phyloP scores from a whole-genome alignment of 2,329 filamentous ascomycete species.

The Monosporascus sp. region DNA sequence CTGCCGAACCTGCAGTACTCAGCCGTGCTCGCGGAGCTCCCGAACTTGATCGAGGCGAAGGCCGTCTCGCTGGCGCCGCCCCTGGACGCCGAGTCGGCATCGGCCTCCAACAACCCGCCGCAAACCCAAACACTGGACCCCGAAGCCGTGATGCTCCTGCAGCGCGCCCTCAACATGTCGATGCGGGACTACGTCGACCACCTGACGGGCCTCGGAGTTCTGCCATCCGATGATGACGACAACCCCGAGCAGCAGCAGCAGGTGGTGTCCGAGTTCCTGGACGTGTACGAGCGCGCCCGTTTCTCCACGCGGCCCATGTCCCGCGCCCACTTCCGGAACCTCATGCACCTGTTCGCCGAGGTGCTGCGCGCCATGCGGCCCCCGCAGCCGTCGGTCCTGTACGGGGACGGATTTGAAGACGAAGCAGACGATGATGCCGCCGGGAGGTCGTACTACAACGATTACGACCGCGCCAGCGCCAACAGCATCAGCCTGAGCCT shows the following conservation, averaged over 20 bases:
- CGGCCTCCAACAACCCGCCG: not conserved
- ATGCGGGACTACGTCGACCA: conserved; percentile 74
- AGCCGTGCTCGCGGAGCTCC: conserved; percentile 75
- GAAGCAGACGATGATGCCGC: not conserved
- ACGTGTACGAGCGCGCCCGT: conserved; percentile 75
- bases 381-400: conserved; percentile 49
- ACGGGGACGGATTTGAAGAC: conserved; percentile 15
- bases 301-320: conserved; percentile 69
- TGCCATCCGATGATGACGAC: conserved; percentile 29
- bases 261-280: conserved; percentile 58
- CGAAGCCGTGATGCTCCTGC: conserved; percentile 64
- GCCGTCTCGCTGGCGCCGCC: conserved; percentile 72
- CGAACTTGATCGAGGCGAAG: conserved; percentile 86
- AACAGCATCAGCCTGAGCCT: conserved; percentile 1
- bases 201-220: conserved; percentile 61
- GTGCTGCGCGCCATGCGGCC: conserved; percentile 71
- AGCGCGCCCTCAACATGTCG: conserved; percentile 64
- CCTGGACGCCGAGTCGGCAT: conserved; percentile 50
- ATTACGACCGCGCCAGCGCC: not conserved
- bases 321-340: conserved; percentile 63
- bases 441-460: not conserved
- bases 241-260: not conserved
- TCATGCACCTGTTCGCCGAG: conserved; percentile 83
- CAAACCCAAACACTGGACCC: conserved; percentile 47
- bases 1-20: conserved; percentile 78